phyloP scores from a whole-genome alignment of 176 grass and related monocot species.

The Pharus latifolius region DNA sequence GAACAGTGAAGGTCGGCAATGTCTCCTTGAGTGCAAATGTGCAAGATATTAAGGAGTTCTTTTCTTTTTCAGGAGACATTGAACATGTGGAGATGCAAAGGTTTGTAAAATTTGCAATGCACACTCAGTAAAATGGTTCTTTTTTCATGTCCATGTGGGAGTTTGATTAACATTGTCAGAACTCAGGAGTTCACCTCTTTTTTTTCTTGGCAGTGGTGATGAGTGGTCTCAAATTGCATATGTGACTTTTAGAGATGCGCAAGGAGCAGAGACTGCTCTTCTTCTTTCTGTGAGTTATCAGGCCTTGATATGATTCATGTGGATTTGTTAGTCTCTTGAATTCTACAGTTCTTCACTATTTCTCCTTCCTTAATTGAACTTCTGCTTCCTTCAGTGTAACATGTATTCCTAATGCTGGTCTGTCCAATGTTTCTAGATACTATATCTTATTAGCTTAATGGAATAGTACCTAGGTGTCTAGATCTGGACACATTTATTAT shows the following conservation, averaged over 20 bases:
- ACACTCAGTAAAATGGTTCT: not conserved
- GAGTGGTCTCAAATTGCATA: constrained; percentile 96
- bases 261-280: constrained; percentile 89
- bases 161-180: not conserved
- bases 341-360: not conserved
- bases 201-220: constrained; percentile 49
- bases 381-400: not conserved
- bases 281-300: constrained; percentile 77
- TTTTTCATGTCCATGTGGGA: not conserved
- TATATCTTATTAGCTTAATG: not conserved
- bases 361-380: not conserved
- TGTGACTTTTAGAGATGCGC: constrained; percentile 86
- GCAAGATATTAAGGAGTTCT: constrained; percentile 89
- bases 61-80: constrained; percentile 91
- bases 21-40: constrained; percentile 71
- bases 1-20: constrained; percentile 76
- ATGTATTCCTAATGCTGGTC: not conserved
- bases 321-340: not conserved
- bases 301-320: not conserved
- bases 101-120: constrained; percentile 17
- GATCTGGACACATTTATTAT: not conserved
- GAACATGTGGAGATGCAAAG: constrained; percentile 85
- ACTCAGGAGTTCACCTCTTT: not conserved
- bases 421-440: constrained; percentile 4
- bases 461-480: not conserved